Conservation (phyloP, 2,329 filamentous ascomycete species). For the Verticillium longisporum region DNA sequence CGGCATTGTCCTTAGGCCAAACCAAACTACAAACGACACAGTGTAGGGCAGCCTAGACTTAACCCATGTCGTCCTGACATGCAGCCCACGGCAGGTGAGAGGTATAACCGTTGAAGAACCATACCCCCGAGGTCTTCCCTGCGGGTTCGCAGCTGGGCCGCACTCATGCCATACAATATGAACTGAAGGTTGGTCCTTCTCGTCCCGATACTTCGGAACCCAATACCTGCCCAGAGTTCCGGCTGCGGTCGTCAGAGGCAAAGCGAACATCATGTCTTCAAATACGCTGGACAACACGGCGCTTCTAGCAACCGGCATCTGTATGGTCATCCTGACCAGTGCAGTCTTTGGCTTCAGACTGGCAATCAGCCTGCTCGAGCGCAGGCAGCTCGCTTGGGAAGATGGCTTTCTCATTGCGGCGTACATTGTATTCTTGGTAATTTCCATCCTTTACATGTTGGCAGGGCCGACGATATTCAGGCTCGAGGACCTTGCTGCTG, state of each 20-base stretch:
- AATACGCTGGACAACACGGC: slow-evolving; percentile 1
- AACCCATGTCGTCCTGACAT: background rate
- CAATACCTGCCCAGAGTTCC: background rate
- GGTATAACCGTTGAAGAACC: background rate
- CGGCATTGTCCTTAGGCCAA: background rate
- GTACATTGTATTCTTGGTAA: slow-evolving; percentile 7
- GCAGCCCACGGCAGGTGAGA: background rate
- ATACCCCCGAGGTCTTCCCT: background rate
- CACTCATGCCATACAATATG: background rate
- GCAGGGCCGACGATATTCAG: slow-evolving; percentile 8
- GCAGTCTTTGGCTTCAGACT: slow-evolving; percentile 3
- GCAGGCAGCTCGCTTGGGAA: slow-evolving; percentile 7
- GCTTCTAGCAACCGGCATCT: slow-evolving; percentile 8
- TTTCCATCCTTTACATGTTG: slow-evolving; percentile 8
- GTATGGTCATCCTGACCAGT: slow-evolving; percentile 4
- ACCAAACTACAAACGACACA: background rate
- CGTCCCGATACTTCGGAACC: background rate
- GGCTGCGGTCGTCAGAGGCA: background rate
- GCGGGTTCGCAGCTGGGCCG: no score
- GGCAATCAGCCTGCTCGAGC: slow-evolving; percentile 5
- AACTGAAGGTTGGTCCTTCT: background rate
- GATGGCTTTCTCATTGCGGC: slow-evolving; percentile 9
- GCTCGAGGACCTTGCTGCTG: slow-evolving; percentile 4
- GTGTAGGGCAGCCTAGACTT: background rate
- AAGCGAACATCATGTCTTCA: background rate